These are phyloP conservation scores for Ceratobasidium sp. DNA, from an alignment of 1,284 basidiomycete genomes.

Conservation along the genomic window DNA sequence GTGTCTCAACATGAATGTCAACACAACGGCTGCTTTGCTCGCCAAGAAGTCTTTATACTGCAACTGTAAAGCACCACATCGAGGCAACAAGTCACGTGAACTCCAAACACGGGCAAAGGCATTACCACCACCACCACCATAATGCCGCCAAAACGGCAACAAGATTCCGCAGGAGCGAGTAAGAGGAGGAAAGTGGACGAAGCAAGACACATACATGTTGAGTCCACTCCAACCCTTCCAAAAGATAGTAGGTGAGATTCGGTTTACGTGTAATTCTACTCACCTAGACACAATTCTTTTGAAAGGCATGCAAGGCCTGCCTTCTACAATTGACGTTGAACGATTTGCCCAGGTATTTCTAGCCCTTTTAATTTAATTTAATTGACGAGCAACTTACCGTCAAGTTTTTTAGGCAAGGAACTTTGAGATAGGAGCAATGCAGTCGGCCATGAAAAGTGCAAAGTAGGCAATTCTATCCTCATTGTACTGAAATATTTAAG, in stretches of 20 bases:
- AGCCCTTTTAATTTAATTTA: not conserved
- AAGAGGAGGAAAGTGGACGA: slow-evolving; percentile 73
- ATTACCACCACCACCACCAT: not conserved
- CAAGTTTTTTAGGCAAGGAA: slow-evolving; percentile 69
- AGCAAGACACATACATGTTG: slow-evolving; percentile 75
- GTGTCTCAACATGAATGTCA: not conserved
- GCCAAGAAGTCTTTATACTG: no score
- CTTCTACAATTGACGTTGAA: slow-evolving; percentile 83
- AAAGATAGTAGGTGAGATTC: slow-evolving; percentile 42
- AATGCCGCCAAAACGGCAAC: slow-evolving; percentile 9
- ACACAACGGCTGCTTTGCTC: not conserved
- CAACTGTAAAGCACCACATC: no score
- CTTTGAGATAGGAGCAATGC: slow-evolving; percentile 90
- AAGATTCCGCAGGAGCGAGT: slow-evolving; percentile 48
- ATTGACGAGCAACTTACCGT: slow-evolving; percentile 2
- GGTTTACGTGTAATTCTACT: slow-evolving; percentile 49
- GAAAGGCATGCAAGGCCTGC: slow-evolving; percentile 68
- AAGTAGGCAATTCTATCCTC: slow-evolving; percentile 59
- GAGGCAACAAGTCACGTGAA: no score
- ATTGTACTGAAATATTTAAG: slow-evolving; percentile 46
- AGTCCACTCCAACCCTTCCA: slow-evolving; percentile 53
- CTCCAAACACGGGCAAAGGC: no score
- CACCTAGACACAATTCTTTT: slow-evolving; percentile 51
- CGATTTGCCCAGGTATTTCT: slow-evolving; percentile 78
- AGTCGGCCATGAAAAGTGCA: slow-evolving; percentile 81